Base-by-base conservation (phyloP, 768 basidiomycete species). In the Psilocybe cyanescens region DNA sequence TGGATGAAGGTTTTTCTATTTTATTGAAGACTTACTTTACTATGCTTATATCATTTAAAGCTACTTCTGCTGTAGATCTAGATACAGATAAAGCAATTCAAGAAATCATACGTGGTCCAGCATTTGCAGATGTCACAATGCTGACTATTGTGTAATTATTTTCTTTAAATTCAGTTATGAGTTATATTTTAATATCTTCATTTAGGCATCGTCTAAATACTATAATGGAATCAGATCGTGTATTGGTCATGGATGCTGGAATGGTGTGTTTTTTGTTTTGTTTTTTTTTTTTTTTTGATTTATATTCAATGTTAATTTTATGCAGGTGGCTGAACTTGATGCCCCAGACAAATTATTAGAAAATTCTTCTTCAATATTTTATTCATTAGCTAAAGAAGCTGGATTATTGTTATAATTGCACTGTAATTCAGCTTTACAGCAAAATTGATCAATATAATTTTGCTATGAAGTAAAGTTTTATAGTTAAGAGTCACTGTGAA, bases 51-150 rank as follows among this genome's bases (percentile, higher is more conserved):
- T 56, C 31, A 51, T 63, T 53, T 62, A 52, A 55, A 91, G 92
- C 94, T 2, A 96, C 94, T 4, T 92, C 89, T 39, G 93, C 94
- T 17, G 93, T 96, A 53, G 95, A 96, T 73, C 78, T 95, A 35
- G 93, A 96, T 70, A 96, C 94, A 8, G 95, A 97, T 71, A 83
- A 83, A 59, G 90, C 90, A 30, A 92, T 96, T 64, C 95, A 97
- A 77, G 87, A 88, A 9, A 94, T 95, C 63, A 91, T 97, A 49
- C 83, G 87, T 29, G 92, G 94, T 6, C 83, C 88, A 3, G 83
- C 89, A 31, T 97, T 96, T 70, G 75, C 81, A 2, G 76, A 89
- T 60, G 88, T 91, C 12, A 95, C 94, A 9, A 94, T 95, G 59
- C 74, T 97, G 55, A 95, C 92, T 12, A 94, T 95, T 68, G 93